phyloP scores from a whole-genome alignment of 805 yeast genomes.

The Alloascoidea hylecoeti region DNA sequence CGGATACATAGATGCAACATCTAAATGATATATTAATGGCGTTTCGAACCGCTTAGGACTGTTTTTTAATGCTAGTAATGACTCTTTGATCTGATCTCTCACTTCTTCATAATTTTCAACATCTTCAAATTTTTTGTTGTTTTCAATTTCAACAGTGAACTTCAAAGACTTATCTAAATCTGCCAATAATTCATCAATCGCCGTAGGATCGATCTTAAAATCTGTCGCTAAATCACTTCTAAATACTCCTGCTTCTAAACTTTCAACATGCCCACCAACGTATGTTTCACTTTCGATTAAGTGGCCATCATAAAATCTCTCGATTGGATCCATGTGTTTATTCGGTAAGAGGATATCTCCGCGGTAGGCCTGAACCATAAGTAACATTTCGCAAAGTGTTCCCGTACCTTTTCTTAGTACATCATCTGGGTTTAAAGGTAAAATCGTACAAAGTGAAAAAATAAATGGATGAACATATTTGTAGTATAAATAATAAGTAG shows the following conservation, averaged over 20 bases:
- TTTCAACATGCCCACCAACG: slow-evolving; percentile 98
- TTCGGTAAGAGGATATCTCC: slow-evolving; percentile 73
- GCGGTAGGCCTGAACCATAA: slow-evolving; percentile 89
- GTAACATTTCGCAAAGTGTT: slow-evolving; percentile 92
- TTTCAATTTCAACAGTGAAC: slow-evolving; percentile 78
- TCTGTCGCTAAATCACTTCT: slow-evolving; percentile 71
- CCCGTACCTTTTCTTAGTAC: slow-evolving; percentile 96
- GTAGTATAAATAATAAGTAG: slow-evolving; percentile 90
- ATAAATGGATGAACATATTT: slow-evolving; percentile 96
- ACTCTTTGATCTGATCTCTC: slow-evolving; percentile 35
- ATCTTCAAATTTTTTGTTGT: slow-evolving; percentile 55
- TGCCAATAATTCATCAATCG: slow-evolving; percentile 61
- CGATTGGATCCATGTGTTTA: slow-evolving; percentile 89
- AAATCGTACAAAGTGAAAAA: slow-evolving; percentile 87
- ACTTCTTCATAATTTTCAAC: slow-evolving; percentile 74
- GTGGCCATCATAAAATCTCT: slow-evolving; percentile 90
- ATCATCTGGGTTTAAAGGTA: slow-evolving; percentile 95
- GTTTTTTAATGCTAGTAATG: slow-evolving; percentile 42
- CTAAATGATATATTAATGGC: slow-evolving; percentile 92
- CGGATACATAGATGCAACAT: slow-evolving; percentile 99
- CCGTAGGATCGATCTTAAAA: slow-evolving; percentile 69
- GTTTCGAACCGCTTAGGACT: slow-evolving; percentile 56
- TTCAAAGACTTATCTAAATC: slow-evolving; percentile 67
- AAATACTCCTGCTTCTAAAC: slow-evolving; percentile 95
- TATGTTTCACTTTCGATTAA: slow-evolving; percentile 89